Conservation (phyloP, 164 flowering plant species). For the Berberis thunbergii region DNA sequence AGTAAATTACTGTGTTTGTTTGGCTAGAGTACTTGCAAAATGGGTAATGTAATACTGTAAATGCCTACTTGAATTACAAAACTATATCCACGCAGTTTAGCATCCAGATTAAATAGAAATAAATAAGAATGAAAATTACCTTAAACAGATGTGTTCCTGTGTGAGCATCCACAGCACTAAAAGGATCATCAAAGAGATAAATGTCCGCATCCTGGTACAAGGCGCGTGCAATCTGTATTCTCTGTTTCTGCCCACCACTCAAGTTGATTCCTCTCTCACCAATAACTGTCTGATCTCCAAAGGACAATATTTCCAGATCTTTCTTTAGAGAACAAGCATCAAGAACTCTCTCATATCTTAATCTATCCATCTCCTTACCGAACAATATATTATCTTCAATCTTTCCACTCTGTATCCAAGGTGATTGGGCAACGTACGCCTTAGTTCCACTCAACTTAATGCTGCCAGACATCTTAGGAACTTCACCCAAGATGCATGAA, state of each 20-base stretch:
- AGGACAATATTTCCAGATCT: conserved; percentile 66
- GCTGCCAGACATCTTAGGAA: conserved; percentile 54
- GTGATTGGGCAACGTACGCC: conserved; percentile 81
- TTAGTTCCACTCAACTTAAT: conserved; percentile 52
- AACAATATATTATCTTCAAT: conserved; percentile 81
- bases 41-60: not conserved
- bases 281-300: conserved; percentile 78
- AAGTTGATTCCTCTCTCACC: conserved; percentile 90
- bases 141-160: conserved; percentile 79
- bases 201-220: conserved; percentile 82
- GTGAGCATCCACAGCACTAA: conserved; percentile 93
- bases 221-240: conserved; percentile 86
- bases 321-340: conserved; percentile 73
- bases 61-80: not conserved
- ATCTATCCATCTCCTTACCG: conserved; percentile 69
- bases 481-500: conserved; percentile 59
- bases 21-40: too few species aligned
- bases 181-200: conserved; percentile 84
- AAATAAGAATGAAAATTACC: conserved; percentile 22
- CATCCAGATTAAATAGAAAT: not conserved
- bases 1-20: too few species aligned
- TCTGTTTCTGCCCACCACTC: conserved; percentile 94
- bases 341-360: conserved; percentile 53
- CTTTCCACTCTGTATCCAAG: conserved; percentile 90
- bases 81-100: not conserved